phyloP scores from a whole-genome alignment of 2,329 filamentous ascomycete species.

The Mariannaea elegans region DNA sequence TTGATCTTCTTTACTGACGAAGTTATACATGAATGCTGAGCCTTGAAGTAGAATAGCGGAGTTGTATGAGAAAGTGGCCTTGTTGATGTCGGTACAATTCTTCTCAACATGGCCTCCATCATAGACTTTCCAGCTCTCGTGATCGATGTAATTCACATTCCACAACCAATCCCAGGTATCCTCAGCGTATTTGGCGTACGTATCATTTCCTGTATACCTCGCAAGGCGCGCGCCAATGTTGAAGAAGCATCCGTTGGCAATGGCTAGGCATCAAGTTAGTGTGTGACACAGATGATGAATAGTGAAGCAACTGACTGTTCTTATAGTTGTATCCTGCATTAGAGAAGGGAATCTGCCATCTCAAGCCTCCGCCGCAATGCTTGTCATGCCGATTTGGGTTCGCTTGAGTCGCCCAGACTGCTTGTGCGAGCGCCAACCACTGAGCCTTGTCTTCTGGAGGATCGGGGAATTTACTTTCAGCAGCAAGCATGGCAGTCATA shows the following conservation, averaged over 20 bases:
- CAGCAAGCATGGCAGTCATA: slow-evolving; percentile 72
- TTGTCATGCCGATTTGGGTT: slow-evolving; percentile 69
- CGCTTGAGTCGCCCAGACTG: slow-evolving; percentile 72
- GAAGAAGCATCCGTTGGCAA: slow-evolving; percentile 71
- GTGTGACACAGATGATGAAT: background rate
- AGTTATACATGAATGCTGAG: slow-evolving; percentile 72
- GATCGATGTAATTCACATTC: slow-evolving; percentile 66
- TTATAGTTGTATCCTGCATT: slow-evolving; percentile 83
- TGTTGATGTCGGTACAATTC: slow-evolving; percentile 65
- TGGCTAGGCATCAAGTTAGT: slow-evolving; percentile 48
- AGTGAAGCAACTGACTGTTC: slow-evolving; percentile 60
- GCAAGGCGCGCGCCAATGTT: slow-evolving; percentile 75
- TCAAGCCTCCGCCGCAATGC: slow-evolving; percentile 73
- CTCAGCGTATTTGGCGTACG: slow-evolving; percentile 71
- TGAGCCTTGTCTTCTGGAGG: slow-evolving; percentile 62
- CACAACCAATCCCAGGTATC: slow-evolving; percentile 71
- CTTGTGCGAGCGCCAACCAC: slow-evolving; percentile 73
- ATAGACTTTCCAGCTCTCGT: slow-evolving; percentile 65
- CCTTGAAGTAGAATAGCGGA: slow-evolving; percentile 67
- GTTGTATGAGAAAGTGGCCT: slow-evolving; percentile 69
- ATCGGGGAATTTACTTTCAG: slow-evolving; percentile 70
- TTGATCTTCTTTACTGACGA: slow-evolving; percentile 43
- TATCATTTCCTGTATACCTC: slow-evolving; percentile 72
- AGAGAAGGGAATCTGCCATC: slow-evolving; percentile 81
- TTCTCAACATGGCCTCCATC: slow-evolving; percentile 63